These are phyloP conservation scores for Eucalyptus microcorys DNA, from an alignment of 345 rosid species.

Conservation along the genomic window DNA sequence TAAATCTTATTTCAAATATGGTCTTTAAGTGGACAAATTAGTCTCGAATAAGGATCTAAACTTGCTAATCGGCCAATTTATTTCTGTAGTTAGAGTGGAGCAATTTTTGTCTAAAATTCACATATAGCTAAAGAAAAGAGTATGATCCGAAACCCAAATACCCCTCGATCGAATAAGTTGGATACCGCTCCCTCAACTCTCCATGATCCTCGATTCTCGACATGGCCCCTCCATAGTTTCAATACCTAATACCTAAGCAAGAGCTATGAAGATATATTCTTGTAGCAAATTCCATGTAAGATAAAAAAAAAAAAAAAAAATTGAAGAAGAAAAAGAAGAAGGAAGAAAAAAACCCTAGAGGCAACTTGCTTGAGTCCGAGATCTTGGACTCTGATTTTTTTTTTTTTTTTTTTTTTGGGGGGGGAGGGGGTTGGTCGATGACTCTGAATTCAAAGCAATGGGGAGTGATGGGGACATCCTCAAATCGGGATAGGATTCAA, in stretches of 20 bases:
- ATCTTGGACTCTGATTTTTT: neutral
- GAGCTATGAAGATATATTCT: neutral
- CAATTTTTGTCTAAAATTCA: neutral
- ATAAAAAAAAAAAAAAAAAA: accelerated
- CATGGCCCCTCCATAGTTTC: neutral
- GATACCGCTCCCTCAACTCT: neutral
- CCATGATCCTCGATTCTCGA: neutral
- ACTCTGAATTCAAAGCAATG: neutral
- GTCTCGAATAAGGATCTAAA: accelerated
- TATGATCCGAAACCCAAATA: neutral
- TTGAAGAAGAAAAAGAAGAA: no score
- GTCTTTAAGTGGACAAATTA: neutral
- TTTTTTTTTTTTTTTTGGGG: accelerated
- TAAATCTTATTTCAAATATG: neutral
- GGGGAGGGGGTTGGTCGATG: neutral
- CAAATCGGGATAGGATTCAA: neutral
- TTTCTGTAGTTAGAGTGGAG: accelerated
- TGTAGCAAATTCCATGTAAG: neutral
- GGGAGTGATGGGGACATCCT: neutral
- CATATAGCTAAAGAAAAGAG: neutral
- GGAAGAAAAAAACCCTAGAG: neutral
- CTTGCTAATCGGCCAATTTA: neutral
- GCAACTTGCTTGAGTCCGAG: neutral
- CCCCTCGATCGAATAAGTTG: neutral
- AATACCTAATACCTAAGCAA: neutral